Evolutionary conservation across 1,139 yeast genomes (phyloP), one percentile per base, ranked within the genome.

Genomic region (Yamadazyma diddensiae): DNA sequence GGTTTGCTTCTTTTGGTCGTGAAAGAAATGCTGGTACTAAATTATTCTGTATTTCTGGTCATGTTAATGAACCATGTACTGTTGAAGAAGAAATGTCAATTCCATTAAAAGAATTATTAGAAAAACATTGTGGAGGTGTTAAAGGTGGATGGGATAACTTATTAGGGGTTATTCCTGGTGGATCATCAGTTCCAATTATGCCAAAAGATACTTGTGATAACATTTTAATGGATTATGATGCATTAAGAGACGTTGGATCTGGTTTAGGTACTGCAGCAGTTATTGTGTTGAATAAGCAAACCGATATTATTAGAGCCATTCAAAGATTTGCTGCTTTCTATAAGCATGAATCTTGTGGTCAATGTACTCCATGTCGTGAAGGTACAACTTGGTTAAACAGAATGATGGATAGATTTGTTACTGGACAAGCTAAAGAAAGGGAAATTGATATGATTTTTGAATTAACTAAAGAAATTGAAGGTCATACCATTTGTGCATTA

Each of bases 21-120:
- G 88, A 82, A 63, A 77, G 94, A 59, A 85, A 85, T 64, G 49
- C 74, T 15, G 95, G 95, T 47, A 81, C 88, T 39, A 85, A 85
- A 62, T 70, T 85, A 47, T 85, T 75, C 63, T 85, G 94, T 70
- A 79, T 85, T 47, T 82, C 94, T 9, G 95, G 95, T 36, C 92
- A 85, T 53, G 94, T 85, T 45, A 85, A 85, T 59, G 87, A 82
- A 55, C 95, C 95, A 43, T 83, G 94, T 71, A 85, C 94, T 11
- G 92, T 85, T 39, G 95, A 85, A 64, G 95, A 85, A 63, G 94
- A 85, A 62, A 85, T 85, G 95, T 84, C 94, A 1, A 83, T 85
- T 45, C 87, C 95, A 23, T 71, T 85, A 52, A 76, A 72, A 50
- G 94, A 85, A 57, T 72, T 85, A 43, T 70, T 85, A 42, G 95